phyloP scores from a whole-genome alignment of 192 early-diverging fungal species.

The Irineochytrium annulatum region DNA sequence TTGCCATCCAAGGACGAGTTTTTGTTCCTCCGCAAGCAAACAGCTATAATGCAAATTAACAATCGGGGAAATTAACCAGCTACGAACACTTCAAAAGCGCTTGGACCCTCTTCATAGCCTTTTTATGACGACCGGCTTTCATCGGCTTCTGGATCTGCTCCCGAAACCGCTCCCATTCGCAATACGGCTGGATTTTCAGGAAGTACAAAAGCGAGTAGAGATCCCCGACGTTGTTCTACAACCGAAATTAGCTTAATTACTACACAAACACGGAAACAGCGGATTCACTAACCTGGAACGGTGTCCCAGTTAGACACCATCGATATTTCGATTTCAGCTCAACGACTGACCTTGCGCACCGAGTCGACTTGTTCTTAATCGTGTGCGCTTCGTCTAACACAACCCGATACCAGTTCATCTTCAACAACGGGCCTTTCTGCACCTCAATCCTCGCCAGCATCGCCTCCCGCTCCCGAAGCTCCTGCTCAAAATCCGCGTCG shows the following conservation, averaged over 20 bases:
- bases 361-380: slow-evolving; percentile 41
- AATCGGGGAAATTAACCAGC: not conserved
- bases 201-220: slow-evolving; percentile 37
- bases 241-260: not conserved
- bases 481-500: slow-evolving; percentile 10
- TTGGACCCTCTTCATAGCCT: slow-evolving; percentile 53
- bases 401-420: slow-evolving; percentile 31
- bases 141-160: slow-evolving; percentile 45
- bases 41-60: slow-evolving; percentile 9
- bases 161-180: slow-evolving; percentile 36
- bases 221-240: slow-evolving; percentile 36
- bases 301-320: slow-evolving; percentile 46
- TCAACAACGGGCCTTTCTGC: slow-evolving; percentile 24
- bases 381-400: slow-evolving; percentile 44
- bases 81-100: slow-evolving; percentile 50
- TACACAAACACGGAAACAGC: not conserved
- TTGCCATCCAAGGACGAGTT: slow-evolving; percentile 55
- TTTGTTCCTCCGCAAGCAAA: slow-evolving; percentile 67
- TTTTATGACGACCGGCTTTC: slow-evolving; percentile 21
- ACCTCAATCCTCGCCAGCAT: not conserved
- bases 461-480: slow-evolving; percentile 6
- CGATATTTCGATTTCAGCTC: slow-evolving; percentile 25
- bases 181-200: slow-evolving; percentile 34
- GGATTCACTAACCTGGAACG: slow-evolving; percentile 27
- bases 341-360: slow-evolving; percentile 20